Base-by-base conservation (phyloP, 2,329 filamentous ascomycete species). In the Zymoseptoria ardabiliae region DNA sequence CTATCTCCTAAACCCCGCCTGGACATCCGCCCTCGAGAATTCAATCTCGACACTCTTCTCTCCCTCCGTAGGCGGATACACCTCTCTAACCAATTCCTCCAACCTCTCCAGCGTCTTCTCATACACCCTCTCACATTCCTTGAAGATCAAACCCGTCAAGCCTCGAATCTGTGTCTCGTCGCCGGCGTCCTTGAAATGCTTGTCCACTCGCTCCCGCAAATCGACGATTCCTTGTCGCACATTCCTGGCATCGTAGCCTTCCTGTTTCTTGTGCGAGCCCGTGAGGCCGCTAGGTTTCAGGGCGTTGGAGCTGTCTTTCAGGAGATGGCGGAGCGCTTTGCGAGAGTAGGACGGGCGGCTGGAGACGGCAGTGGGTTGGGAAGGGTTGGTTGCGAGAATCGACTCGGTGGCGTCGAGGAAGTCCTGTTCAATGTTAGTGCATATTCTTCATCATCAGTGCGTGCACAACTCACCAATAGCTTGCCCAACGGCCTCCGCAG, bases 101-200 rank as follows among this genome's bases (percentile, higher is more conserved):
- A 73, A 68, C 25, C 82, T 73, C 60, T 86, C 82, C 58, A 81
- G 76, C 1, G 80, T 76, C 54, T 78, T 74, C 51, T 78, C 75
- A 67, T 87, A 87, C 49, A 78, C 78, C 41, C 72, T 72, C 71
- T 85, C 83, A 63, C 84, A 86, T 69, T 82, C 82, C 58, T 80
- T 81, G 54, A 83, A 75, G 25, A 87, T 84, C 71, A 85, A 83
- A 51, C 74, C 73, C 22, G 87, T 82, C 55, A 88, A 70, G 56
- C 78, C 80, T 7, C 81, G 75, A 67, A 84, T 88, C 57, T 88
- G 78, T 21, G 78, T 82, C 58, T 85, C 84, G 63, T 92, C 89
- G 66, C 95, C 91, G 4, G 87, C 89, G 66, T 96, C 91, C 50
- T 91, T 91, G 79, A 97, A 97, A 75, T 97, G 93, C 78, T 97